Conservation (phyloP, 441 rosid species). For the Syzygium malaccense region DNA sequence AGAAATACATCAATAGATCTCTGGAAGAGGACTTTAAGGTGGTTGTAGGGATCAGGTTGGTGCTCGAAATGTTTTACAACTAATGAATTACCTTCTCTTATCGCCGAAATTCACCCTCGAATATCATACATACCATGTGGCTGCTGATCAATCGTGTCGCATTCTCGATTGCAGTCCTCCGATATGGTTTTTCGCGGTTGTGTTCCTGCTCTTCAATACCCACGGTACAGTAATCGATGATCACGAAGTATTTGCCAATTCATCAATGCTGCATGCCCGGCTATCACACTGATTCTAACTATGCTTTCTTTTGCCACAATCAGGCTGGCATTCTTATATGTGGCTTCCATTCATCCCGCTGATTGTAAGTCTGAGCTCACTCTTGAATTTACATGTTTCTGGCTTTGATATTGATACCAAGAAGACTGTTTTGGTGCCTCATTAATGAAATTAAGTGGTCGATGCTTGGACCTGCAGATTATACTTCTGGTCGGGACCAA, state of each 20-base stretch:
- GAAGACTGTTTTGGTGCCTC: neutral
- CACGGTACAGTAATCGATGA: neutral
- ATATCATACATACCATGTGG: neutral
- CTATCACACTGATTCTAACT: neutral
- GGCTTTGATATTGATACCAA: neutral
- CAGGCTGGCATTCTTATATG: slow-evolving; percentile 6
- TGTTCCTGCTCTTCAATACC: slow-evolving; percentile 9
- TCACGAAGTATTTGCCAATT: neutral
- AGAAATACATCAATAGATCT: slow-evolving; percentile 70
- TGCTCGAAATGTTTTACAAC: neutral
- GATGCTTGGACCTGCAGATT: slow-evolving; percentile 27
- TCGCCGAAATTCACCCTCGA: neutral
- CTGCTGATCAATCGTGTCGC: neutral
- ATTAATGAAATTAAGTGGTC: neutral
- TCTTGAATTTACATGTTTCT: neutral
- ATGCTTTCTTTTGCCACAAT: neutral
- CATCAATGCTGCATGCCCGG: neutral
- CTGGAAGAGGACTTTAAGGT: slow-evolving; percentile 84
- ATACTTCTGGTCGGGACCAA: slow-evolving; percentile 55
- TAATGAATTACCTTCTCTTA: neutral
- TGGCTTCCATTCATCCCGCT: slow-evolving; percentile 12
- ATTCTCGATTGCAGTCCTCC: neutral
- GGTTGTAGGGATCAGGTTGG: slow-evolving; percentile 72
- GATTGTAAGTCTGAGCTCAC: neutral
- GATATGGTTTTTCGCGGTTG: slow-evolving; percentile 6